Percentiles rank a stretch among this genome's conserved stretches.
Evolutionary conservation across 1,284 basidiomycete species (phyloP).

Genomic region (Ceratobasidium sp.): DNA sequence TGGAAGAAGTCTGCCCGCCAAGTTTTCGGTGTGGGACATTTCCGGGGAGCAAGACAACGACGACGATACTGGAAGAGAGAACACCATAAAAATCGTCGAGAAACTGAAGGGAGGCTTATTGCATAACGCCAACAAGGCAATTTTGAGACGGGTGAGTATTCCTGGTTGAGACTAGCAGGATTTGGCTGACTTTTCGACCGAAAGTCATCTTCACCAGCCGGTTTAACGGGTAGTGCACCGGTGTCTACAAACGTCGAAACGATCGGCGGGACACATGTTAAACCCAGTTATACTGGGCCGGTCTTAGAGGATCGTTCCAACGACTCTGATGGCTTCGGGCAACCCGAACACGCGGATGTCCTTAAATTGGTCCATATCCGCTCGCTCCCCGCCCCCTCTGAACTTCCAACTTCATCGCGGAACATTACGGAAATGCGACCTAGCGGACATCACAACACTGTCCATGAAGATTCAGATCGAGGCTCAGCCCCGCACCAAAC

Average conservation of each 20-base stretch:
- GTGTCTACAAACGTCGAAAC: not conserved
- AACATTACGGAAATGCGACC: too few relatives aligned
- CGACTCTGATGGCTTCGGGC: not conserved
- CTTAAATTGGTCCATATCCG: not conserved
- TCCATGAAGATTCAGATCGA: not conserved
- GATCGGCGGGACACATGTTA: not conserved
- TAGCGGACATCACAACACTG: too few relatives aligned
- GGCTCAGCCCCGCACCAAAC: not conserved
- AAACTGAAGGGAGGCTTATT: constrained; percentile 5
- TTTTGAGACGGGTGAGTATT: not conserved
- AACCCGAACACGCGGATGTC: not conserved
- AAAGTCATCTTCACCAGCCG: constrained; percentile 31
- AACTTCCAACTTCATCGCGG: too few relatives aligned
- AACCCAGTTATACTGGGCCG: not conserved
- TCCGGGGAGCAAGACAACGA: not conserved
- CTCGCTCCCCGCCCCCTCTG: too few relatives aligned
- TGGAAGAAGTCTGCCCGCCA: constrained; percentile 61
- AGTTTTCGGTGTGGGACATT: constrained; percentile 54
- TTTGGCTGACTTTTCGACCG: constrained; percentile 33
- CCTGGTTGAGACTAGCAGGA: not conserved
- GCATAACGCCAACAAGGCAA: constrained; percentile 11
- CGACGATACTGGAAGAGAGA: not conserved
- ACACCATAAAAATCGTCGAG: not conserved
- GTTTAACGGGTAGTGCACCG: constrained; percentile 2
- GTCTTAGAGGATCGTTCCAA: not conserved